Percentiles rank a stretch among this genome's conserved stretches.
These are phyloP conservation scores for Lactarius quietus DNA, from an alignment of 768 basidiomycete species.

Conservation along the genomic window DNA sequence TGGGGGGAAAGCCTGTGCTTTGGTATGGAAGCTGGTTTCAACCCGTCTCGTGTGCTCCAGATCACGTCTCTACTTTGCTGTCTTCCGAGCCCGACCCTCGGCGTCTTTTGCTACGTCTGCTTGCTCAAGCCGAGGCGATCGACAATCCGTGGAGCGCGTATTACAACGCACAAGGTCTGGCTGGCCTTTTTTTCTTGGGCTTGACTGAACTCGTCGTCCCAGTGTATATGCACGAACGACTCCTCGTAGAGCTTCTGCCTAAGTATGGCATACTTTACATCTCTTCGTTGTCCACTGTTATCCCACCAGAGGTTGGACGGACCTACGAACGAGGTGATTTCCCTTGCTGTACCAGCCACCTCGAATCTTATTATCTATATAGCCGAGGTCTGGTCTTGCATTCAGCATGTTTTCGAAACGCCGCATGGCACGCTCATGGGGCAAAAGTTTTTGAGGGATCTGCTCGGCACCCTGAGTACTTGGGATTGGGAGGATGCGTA, in stretches of 20 bases:
- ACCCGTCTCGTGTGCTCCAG: conserved; percentile 14
- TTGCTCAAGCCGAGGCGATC: conserved; percentile 10
- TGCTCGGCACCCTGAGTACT: neutral
- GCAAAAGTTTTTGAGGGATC: conserved; percentile 4
- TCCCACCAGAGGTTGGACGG: neutral
- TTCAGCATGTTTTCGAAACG: conserved; percentile 14
- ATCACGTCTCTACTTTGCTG: conserved; percentile 1
- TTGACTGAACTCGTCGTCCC: neutral
- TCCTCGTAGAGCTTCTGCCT: conserved; percentile 17
- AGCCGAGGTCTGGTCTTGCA: conserved; percentile 14
- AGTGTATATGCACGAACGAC: conserved; percentile 24
- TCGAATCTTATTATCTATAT: neutral
- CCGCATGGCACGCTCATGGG: conserved; percentile 16
- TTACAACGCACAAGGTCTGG: conserved; percentile 24
- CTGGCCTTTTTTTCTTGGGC: neutral
- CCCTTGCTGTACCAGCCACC: too few relatives aligned
- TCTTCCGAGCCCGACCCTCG: neutral
- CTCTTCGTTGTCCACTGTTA: conserved; percentile 9
- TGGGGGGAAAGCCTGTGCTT: conserved; percentile 18
- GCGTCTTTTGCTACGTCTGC: conserved; percentile 8
- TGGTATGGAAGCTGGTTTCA: conserved; percentile 25
- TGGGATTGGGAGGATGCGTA: neutral
- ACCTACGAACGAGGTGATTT: conserved; percentile 1
- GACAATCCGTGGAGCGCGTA: conserved; percentile 21
- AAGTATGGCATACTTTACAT: conserved; percentile 13